Conservation (phyloP, 2,329 filamentous ascomycete species). For the Aquanectria penicillioides region DNA sequence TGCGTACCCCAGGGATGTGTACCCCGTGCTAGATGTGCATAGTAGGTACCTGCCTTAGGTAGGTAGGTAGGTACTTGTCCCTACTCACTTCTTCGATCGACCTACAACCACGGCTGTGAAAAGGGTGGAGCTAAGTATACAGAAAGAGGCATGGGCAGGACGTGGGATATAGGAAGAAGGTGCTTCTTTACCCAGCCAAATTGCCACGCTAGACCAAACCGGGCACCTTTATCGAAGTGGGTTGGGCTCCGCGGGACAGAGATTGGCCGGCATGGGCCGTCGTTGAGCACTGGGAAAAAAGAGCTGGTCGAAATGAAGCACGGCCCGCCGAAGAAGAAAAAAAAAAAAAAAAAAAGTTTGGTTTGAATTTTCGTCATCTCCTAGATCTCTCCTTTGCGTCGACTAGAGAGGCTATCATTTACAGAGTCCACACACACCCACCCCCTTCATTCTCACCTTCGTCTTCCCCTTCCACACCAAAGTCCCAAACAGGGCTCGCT, state of each 20-base stretch:
- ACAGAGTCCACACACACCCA: background rate
- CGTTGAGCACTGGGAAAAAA: background rate
- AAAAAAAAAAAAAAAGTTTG: conserved; percentile 1
- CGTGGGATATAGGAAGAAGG: background rate
- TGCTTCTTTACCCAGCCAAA: conserved; percentile 22
- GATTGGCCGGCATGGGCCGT: background rate
- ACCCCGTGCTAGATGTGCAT: too few species aligned
- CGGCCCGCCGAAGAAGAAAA: background rate
- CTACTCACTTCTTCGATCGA: too few species aligned
- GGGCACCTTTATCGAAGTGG: conserved; percentile 15
- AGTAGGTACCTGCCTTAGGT: too few species aligned
- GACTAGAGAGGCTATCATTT: conserved; percentile 2
- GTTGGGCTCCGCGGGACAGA: conserved; percentile 5
- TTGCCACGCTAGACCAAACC: conserved; percentile 17
- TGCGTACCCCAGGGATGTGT: too few species aligned
- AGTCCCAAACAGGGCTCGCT: too few species aligned
- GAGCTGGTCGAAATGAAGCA: conserved; percentile 14
- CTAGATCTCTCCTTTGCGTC: background rate
- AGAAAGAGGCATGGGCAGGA: background rate
- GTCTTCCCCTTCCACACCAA: too few species aligned
- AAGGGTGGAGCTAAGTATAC: background rate
- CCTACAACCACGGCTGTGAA: too few species aligned
- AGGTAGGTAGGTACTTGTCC: too few species aligned
- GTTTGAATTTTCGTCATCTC: conserved; percentile 9
- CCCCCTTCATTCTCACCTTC: too few species aligned